Conservation (phyloP, 129 eudicot genomes). For the Centaurea solstitialis region DNA sequence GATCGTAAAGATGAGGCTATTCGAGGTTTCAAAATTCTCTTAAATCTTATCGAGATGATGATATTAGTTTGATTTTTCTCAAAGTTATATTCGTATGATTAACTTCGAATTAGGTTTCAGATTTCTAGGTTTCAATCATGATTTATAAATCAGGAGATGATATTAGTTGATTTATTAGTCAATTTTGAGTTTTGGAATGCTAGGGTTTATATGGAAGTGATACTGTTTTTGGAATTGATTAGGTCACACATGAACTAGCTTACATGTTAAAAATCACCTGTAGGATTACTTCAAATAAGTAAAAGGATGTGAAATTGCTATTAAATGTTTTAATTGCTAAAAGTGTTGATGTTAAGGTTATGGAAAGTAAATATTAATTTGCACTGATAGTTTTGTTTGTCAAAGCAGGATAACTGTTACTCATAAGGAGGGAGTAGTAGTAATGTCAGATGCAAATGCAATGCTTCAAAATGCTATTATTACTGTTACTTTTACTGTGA, state of each 20-base stretch:
- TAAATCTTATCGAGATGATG: neutral
- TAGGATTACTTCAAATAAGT: neutral
- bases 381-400: neutral
- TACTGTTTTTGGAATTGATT: neutral
- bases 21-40: conserved; percentile 35
- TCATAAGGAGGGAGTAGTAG: neutral
- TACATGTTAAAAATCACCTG: neutral
- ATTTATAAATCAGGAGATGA: neutral
- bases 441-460: neutral
- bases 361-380: neutral
- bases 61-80: neutral
- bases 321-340: neutral
- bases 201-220: conserved; percentile 3
- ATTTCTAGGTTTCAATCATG: conserved; percentile 4
- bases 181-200: neutral
- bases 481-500: neutral
- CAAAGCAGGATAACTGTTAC: too few relatives aligned
- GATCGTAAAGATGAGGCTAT: conserved; percentile 77
- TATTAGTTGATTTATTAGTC: too few relatives aligned
- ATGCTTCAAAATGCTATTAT: neutral
- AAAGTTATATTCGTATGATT: neutral
- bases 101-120: neutral
- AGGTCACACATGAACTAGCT: neutral
- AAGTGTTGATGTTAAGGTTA: neutral
- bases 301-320: neutral